Base-by-base conservation (phyloP, 78 protist genomes). In the slime mould (Dictyostelium discoideum) region DNA sequence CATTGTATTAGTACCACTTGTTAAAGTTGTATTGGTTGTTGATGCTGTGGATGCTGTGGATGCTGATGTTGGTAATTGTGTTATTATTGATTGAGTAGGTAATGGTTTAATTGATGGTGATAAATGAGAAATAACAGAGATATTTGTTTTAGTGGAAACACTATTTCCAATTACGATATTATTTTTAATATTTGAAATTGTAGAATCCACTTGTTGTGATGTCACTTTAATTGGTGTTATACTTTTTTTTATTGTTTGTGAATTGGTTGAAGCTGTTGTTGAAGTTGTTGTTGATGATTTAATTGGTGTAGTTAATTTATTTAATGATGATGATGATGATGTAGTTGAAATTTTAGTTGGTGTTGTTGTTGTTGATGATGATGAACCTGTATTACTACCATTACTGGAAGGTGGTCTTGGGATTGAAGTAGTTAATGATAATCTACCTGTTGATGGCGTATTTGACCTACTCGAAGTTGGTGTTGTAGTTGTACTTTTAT, bases 351-450 rank as follows among this genome's bases (percentile, higher is more conserved):
- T 29, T 24, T 32, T 57, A 1, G 87, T 14, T 39, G 57, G 39
- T 39, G 87, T 65, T 57, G 79, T 10, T 65, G 87, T 14, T 57
- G 79, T 9, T 1, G 80, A 9, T 5, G 65, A 32, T 32, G 37
- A 32, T 32, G 37, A 32, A 32, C 37, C 22, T 5, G 26, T 11
- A 78, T 13, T 78, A 79, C 14, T 79, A n/a, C 63, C 22, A 4
- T 44, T 79, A 44, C 32, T 79, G 2, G 85, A 48, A 4, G 50
- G 57, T 65, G 80, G 42, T 84, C 54, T 60, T 44, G 81, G 44
- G 2, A 67, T n/a, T 73, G 92, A 60, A 24, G 86, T 20, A 14
- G 63, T 10, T 85, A 77, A 72, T 44, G 83, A 72, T 85, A 20
- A 26, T 81, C 69, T 50, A 54, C 74, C 14, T 13, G 89, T 8